These are phyloP conservation scores for Neurospora intermedia DNA, from an alignment of 495 filamentous ascomycete species.

Conservation along the genomic window DNA sequence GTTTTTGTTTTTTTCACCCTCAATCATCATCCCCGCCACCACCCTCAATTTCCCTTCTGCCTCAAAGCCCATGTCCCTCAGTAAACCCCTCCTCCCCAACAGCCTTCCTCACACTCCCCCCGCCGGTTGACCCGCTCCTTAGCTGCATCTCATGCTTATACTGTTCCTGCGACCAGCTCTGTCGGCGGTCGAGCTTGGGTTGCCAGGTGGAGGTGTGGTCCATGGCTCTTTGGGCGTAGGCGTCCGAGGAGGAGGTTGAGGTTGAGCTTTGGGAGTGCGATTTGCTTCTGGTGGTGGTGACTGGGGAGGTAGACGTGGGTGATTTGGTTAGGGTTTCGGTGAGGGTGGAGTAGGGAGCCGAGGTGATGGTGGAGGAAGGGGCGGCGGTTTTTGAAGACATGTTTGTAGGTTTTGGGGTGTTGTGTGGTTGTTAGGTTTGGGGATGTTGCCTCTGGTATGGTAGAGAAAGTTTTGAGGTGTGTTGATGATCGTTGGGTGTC, in stretches of 20 bases:
- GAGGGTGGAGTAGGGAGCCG: background rate
- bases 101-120: background rate
- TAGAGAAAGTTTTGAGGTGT: background rate
- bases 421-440: background rate
- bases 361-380: background rate
- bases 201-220: constrained; percentile 28
- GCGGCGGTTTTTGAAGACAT: background rate
- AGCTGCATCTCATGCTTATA: constrained; percentile 30
- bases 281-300: background rate
- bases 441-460: background rate
- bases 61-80: constrained; percentile 7
- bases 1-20: too few relatives aligned
- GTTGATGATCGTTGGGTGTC: background rate
- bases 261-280: background rate
- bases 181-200: constrained; percentile 29
- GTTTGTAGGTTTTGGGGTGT: background rate
- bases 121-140: constrained; percentile 10
- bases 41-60: too few relatives aligned
- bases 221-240: constrained; percentile 28
- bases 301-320: constrained; percentile 2
- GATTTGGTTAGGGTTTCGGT: background rate
- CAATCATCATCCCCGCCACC: too few relatives aligned
- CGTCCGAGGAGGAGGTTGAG: constrained; percentile 3
- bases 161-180: constrained; percentile 39
- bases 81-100: constrained; percentile 20